Evolutionary conservation across 768 basidiomycete genomes (phyloP), one percentile per base, ranked within the genome.

Genomic region (Boletus vermiculosoides): DNA sequence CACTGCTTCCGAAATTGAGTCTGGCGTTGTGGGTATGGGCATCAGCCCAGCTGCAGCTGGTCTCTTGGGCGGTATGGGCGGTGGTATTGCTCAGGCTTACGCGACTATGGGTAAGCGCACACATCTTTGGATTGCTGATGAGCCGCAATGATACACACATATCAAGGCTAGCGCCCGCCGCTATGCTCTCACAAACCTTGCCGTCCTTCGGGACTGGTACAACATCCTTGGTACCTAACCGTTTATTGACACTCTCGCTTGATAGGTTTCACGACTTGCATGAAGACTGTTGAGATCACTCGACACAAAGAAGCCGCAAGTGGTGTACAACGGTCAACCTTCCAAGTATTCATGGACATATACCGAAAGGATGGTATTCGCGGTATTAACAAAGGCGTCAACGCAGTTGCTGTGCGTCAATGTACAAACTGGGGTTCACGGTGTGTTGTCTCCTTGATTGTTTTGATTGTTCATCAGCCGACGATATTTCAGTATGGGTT

Each of bases 261-360:
- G 53, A 40, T 63, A 97, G 94, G 96, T 65, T 94, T 98, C 78
- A 96, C 94, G 76, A 98, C 96, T 42, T 97, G 94, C 75, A 99
- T 99, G 97, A 99, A 99, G 77, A 99, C 97, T 22, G 97, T 85
- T 60, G 94, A 96, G 74, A 98, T 98, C 63, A 98, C 95, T 47
- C 88, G 95, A 64, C 89, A 91, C 68, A 99, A 99, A 75, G 90
- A 92, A 65, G 90, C 87, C 23, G 85, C 88, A 16, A 73, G 82
- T 30, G 97, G 97, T 40, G 81, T 87, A 41, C 88, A 92, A 69
- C 92, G 94, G 12, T 92, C 90, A 52, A 98, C 96, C 2, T 95
- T 92, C 86, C 88, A 88, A 44, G 87, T 98, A 49, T 99, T 98
- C 70, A 86, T 80, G 62, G 95, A 98, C 66, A 98, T 98, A 66